Percentiles rank a stretch among this genome's conserved stretches.
Conservation (phyloP, 2,329 filamentous ascomycete species). For the Hortaea sp. region DNA sequence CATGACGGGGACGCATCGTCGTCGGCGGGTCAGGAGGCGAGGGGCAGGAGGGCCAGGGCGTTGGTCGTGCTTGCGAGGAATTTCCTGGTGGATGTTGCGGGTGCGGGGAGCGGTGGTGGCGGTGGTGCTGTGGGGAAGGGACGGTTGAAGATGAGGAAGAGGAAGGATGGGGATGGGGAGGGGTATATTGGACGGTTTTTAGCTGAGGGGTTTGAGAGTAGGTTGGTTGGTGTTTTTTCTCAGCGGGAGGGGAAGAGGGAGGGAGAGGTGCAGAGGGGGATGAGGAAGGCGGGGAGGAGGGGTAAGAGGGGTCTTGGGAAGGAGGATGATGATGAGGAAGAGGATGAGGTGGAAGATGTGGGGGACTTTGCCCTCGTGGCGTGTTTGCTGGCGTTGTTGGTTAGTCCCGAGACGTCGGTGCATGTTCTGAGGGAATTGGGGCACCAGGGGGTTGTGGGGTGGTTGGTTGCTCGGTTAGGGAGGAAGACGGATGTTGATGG, state of each 20-base stretch:
- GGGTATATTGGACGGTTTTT: slow-evolving; percentile 60
- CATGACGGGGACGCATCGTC: no score
- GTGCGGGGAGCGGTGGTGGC: no score
- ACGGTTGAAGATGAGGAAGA: no score
- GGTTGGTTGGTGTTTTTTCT: slow-evolving; percentile 53
- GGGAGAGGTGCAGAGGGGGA: no score
- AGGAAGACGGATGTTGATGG: slow-evolving; percentile 46
- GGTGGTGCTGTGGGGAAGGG: no score
- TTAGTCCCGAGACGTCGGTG: slow-evolving; percentile 50
- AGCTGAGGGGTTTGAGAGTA: slow-evolving; percentile 61
- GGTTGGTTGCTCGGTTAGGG: slow-evolving; percentile 48
- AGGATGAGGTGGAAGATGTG: slow-evolving; percentile 26
- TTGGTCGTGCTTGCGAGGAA: slow-evolving; percentile 43
- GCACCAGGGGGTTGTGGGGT: slow-evolving; percentile 7
- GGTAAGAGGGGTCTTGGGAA: no score
- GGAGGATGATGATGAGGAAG: neutral
- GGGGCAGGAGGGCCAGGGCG: slow-evolving; percentile 41
- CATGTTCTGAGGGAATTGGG: slow-evolving; percentile 38
- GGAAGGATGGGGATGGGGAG: slow-evolving; percentile 48
- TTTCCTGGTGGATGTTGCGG: no score
- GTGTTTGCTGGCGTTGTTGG: slow-evolving; percentile 44
- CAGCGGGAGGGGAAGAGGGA: no score
- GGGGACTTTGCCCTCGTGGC: slow-evolving; percentile 55
- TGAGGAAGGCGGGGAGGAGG: no score
- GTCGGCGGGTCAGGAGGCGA: slow-evolving; percentile 18